phyloP scores from a whole-genome alignment of 345 rosid species.

The Euphorbia pulcherrima region DNA sequence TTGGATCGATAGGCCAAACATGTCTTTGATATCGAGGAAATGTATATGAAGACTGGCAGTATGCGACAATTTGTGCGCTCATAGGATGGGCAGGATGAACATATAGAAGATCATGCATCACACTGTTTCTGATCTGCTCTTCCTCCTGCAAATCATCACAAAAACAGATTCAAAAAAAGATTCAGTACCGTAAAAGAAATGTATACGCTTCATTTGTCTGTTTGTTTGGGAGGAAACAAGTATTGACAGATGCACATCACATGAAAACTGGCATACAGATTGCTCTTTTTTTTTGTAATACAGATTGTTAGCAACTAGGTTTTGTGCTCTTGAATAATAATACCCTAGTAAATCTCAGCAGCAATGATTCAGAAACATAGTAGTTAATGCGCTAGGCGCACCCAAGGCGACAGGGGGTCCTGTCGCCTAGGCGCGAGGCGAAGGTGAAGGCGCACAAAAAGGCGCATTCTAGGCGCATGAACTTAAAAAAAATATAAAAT shows the following conservation, averaged over 20 bases:
- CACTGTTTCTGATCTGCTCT: constrained; percentile 78
- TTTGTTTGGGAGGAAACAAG: background rate
- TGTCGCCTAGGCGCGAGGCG: no score
- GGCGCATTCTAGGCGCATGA: no score
- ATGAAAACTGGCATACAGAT: background rate
- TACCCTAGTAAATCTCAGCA: background rate
- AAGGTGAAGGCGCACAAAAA: no score
- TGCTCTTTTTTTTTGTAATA: no score
- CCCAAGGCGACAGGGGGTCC: no score
- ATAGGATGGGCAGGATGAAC: constrained; percentile 66
- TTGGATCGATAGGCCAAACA: constrained; percentile 44
- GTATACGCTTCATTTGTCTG: no score
- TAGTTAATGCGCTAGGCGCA: no score
- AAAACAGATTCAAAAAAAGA: background rate
- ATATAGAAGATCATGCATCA: constrained; percentile 80
- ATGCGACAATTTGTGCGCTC: constrained; percentile 41
- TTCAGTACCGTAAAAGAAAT: constrained; percentile 2
- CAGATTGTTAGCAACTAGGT: background rate
- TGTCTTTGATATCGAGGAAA: constrained; percentile 43
- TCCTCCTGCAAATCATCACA: constrained; percentile 46
- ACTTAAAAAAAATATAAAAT: no score
- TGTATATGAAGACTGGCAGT: constrained; percentile 31
- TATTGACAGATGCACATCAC: background rate
- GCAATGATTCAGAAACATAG: background rate
- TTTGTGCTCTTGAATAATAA: background rate